Conservation (phyloP, 192 early-diverging fungal genomes). For the Backusella tuberculispora region DNA sequence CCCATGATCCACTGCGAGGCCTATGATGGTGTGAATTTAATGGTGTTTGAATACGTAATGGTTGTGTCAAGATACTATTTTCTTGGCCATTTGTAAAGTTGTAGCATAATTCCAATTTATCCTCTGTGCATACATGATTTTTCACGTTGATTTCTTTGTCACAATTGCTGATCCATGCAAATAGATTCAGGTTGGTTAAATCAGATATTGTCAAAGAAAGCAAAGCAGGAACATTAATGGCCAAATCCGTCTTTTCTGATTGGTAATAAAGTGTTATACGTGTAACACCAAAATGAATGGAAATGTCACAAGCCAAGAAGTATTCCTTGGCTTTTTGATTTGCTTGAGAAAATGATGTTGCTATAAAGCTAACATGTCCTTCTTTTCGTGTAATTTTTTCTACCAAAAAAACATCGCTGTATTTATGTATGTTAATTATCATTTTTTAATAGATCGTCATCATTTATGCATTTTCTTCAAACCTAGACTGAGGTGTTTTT, state of each 20-base stretch:
- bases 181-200: neutral
- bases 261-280: conserved; percentile 7
- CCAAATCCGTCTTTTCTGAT: neutral
- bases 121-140: neutral
- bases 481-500: neutral
- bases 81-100: neutral
- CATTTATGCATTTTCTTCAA: conserved; percentile 1
- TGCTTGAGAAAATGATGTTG: neutral
- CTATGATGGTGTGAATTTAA: neutral
- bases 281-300: neutral
- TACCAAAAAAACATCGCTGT: neutral
- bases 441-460: neutral
- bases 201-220: neutral
- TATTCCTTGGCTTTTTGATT: conserved; percentile 6
- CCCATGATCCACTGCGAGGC: neutral
- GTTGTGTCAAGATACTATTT: neutral
- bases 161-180: conserved; percentile 1
- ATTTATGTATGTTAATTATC: conserved; percentile 1
- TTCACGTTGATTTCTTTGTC: neutral
- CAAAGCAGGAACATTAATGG: neutral
- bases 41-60: neutral
- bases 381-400: conserved; percentile 2
- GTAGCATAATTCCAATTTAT: neutral
- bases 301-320: conserved; percentile 15
- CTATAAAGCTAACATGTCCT: neutral